phyloP scores from a whole-genome alignment of 2,329 filamentous ascomycete genomes.

The Tolypocladium sp. region DNA sequence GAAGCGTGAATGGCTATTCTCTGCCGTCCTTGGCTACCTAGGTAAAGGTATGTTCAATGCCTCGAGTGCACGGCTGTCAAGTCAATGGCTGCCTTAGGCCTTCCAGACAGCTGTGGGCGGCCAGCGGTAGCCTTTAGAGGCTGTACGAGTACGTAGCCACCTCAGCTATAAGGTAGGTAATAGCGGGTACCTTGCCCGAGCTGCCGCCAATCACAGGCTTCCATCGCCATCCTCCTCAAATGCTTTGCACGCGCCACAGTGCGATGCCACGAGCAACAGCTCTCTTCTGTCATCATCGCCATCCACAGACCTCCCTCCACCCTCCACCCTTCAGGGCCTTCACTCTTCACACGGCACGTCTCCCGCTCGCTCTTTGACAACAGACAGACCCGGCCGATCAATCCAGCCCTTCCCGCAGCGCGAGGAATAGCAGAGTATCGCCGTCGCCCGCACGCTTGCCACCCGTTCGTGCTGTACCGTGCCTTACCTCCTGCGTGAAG shows the following conservation, averaged over 20 bases:
- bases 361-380: neutral
- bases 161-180: too few relatives aligned
- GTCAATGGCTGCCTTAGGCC: neutral
- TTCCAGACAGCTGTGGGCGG: neutral
- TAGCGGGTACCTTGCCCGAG: neutral
- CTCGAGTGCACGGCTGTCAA: neutral
- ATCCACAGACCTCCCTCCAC: neutral
- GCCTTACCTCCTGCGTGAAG: neutral
- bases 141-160: too few relatives aligned
- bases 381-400: neutral
- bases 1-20: neutral
- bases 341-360: neutral
- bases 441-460: neutral
- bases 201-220: neutral
- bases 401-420: neutral
- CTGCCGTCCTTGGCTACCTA: neutral
- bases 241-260: neutral
- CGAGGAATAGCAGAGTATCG: neutral
- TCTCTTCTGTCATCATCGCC: neutral
- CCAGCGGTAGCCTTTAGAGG: too few relatives aligned
- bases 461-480: neutral
- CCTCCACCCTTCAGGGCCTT: neutral
- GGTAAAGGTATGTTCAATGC: neutral
- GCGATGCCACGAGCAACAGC: neutral
- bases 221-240: neutral